Evolutionary conservation across 106 monocot species (phyloP).

Genomic region (Platanthera zijinensis): DNA sequence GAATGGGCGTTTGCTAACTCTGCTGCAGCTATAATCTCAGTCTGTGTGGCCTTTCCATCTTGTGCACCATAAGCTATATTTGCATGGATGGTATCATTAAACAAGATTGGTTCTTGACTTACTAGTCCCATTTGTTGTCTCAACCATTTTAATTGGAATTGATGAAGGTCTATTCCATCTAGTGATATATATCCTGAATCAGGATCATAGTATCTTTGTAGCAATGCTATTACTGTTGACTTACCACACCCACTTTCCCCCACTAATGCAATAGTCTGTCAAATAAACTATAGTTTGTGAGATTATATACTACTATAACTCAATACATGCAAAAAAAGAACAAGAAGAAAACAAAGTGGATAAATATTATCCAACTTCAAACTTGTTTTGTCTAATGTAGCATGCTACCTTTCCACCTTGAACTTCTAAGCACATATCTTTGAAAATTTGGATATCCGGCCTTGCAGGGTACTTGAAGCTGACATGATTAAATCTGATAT

Average conservation of each 20-base stretch:
- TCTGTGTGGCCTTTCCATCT: conserved; percentile 1
- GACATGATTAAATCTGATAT: conserved; percentile 2
- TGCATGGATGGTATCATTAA: conserved; percentile 7
- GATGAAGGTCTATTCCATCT: conserved; percentile 6
- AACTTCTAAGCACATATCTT: conserved; percentile 5
- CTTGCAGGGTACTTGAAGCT: conserved; percentile 7
- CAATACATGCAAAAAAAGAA: not conserved
- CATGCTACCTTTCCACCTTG: conserved; percentile 9
- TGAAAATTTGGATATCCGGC: conserved; percentile 5
- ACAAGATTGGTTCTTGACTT: conserved; percentile 11
- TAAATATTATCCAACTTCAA: not conserved
- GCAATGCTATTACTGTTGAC: conserved; percentile 5
- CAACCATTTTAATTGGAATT: conserved; percentile 7
- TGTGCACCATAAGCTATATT: conserved; percentile 5
- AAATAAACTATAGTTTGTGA: not conserved
- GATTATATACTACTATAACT: not conserved
- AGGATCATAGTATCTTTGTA: conserved; percentile 11
- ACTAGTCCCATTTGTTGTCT: conserved; percentile 9
- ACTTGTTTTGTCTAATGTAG: not conserved
- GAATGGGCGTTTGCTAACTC: conserved; percentile 7
- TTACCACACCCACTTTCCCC: conserved; percentile 12
- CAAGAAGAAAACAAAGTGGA: not conserved
- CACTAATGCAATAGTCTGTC: conserved; percentile 11
- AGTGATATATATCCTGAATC: conserved; percentile 5
- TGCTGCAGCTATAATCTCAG: conserved; percentile 6